Conservation (phyloP, 257 asterid species). For the Solanum arcanum region DNA sequence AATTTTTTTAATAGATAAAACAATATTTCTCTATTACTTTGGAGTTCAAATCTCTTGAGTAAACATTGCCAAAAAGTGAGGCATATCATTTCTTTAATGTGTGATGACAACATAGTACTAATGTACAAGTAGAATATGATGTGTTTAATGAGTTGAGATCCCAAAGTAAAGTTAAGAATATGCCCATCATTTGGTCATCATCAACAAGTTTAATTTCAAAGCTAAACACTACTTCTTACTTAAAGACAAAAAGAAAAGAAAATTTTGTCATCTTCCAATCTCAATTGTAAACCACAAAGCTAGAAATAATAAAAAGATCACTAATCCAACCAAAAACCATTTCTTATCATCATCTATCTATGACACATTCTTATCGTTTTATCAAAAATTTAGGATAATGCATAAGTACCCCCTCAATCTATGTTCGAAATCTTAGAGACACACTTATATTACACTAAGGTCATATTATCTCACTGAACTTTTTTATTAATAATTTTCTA, state of each 20-base stretch:
- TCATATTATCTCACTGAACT: fast-evolving
- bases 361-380: neutral
- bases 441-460: too few species aligned
- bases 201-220: neutral
- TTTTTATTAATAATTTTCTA: too few species aligned
- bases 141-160: neutral
- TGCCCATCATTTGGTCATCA: neutral
- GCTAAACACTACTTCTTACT: neutral
- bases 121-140: neutral
- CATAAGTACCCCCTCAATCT: fast-evolving
- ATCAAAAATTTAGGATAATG: too few species aligned
- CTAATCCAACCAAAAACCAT: neutral
- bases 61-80: neutral
- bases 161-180: neutral
- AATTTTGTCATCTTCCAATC: neutral
- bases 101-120: neutral
- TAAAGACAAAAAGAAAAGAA: neutral
- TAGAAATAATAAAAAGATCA: neutral
- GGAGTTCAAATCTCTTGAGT: neutral
- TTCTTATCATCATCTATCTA: neutral
- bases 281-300: neutral
- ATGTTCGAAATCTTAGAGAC: too few species aligned
- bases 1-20: neutral
- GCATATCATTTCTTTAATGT: neutral
- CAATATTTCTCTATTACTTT: neutral